Conservation (phyloP, 441 rosid species). For the Geranium incanum region DNA sequence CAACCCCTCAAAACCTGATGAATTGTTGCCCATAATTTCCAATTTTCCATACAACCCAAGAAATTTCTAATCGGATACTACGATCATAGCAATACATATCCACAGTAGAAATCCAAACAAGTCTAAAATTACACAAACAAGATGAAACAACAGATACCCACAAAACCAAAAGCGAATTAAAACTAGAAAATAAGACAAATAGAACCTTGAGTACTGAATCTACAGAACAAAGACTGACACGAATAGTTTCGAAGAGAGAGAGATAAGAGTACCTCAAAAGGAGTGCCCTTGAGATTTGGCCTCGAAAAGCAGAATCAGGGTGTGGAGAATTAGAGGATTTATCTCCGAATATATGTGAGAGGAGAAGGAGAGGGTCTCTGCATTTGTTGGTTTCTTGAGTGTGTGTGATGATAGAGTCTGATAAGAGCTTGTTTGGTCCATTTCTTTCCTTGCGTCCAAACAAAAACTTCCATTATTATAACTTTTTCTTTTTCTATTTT, state of each 20-base stretch:
- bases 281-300: constrained; percentile 19
- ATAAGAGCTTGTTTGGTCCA: constrained; percentile 60
- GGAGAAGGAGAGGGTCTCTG: constrained; percentile 5
- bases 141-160: too few species aligned
- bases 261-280: constrained; percentile 25
- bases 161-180: not conserved
- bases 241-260: not conserved
- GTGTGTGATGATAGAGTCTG: constrained; percentile 9
- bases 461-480: constrained; percentile 9
- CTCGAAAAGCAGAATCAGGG: constrained; percentile 34
- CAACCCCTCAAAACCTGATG: too few species aligned
- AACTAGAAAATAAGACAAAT: not conserved
- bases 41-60: too few species aligned
- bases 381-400: too few species aligned
- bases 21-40: too few species aligned
- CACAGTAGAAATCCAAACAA: not conserved
- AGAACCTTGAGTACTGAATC: not conserved
- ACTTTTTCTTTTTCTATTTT: too few species aligned
- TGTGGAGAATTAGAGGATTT: too few species aligned
- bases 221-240: not conserved
- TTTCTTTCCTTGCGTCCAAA: constrained; percentile 22
- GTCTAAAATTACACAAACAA: not conserved
- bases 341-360: not conserved
- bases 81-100: not conserved
- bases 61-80: not conserved